A percentile compares a stretch with the other conserved stretches of the same genome.
Evolutionary conservation across 2,329 filamentous ascomycete genomes (phyloP).

Genomic region (Thelonectria rubi): DNA sequence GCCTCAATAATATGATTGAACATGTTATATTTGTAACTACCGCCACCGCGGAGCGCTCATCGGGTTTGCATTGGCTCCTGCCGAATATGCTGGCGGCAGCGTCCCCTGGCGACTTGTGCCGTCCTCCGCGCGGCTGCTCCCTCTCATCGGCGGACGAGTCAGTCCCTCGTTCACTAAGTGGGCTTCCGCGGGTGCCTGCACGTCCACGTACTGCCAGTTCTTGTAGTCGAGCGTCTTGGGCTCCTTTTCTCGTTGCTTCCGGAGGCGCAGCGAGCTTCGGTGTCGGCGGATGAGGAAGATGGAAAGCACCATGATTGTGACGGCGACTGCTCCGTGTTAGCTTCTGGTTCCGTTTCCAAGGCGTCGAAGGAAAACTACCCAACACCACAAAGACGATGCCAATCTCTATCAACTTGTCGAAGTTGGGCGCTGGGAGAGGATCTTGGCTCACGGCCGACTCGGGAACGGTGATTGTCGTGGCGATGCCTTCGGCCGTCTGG

Average conservation of each 20-base stretch:
- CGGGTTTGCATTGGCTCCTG: neutral
- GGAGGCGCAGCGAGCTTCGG: neutral
- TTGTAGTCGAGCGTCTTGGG: slow-evolving; percentile 7
- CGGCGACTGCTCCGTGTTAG: slow-evolving; percentile 1
- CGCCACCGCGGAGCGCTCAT: neutral
- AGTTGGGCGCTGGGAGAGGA: slow-evolving; percentile 15
- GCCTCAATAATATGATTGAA: too few species aligned
- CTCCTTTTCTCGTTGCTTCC: neutral
- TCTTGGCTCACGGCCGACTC: slow-evolving; percentile 27
- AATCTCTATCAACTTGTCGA: slow-evolving; percentile 30
- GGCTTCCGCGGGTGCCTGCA: neutral
- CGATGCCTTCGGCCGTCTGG: slow-evolving; percentile 15
- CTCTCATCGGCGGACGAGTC: neutral
- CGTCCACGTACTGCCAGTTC: slow-evolving; percentile 4
- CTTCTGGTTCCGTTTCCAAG: too few species aligned
- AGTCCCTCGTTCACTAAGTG: neutral
- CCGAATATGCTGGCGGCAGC: neutral
- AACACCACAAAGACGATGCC: slow-evolving; percentile 36
- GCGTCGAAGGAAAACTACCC: neutral
- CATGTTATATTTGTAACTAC: neutral
- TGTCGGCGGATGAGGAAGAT: slow-evolving; percentile 3
- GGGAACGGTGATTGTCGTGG: slow-evolving; percentile 7
- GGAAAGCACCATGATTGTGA: slow-evolving; percentile 1
- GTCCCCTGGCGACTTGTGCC: neutral
- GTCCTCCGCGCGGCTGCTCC: neutral